A percentile compares a stretch with the other conserved stretches of the same genome.
These are phyloP conservation scores for Taphrina confusa DNA, from an alignment of 1,139 yeast genomes.

Conservation along the genomic window DNA sequence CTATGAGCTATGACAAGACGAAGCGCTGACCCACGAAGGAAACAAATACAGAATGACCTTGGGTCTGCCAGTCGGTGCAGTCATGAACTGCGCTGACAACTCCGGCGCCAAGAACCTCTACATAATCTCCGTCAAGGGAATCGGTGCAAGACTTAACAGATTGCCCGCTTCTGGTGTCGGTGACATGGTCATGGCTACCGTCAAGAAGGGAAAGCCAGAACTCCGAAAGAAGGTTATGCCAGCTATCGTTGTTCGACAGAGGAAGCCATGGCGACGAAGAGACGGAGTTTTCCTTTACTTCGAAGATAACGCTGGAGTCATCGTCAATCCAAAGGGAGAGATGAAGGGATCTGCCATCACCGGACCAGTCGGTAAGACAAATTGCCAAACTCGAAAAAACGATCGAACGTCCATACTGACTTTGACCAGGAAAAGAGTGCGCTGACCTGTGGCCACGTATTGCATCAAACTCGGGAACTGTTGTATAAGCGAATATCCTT, in stretches of 20 bases:
- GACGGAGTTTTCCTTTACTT: constrained; percentile 99
- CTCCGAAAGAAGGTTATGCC: constrained; percentile 99
- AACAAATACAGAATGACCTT: constrained; percentile 99
- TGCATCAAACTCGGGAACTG: constrained; percentile 99
- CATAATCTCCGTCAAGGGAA: constrained; percentile 98
- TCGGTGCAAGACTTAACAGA: constrained; percentile 99
- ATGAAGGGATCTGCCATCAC: constrained; percentile 99
- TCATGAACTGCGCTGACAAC: constrained; percentile 99
- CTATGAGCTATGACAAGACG: not conserved
- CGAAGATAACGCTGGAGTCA: constrained; percentile 99
- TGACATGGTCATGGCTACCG: constrained; percentile 74
- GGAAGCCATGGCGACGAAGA: constrained; percentile 99
- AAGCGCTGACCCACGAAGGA: constrained; percentile 52
- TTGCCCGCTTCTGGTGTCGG: constrained; percentile 99
- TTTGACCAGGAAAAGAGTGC: constrained; percentile 60
- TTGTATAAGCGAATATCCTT: constrained; percentile 63
- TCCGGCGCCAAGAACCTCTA: constrained; percentile 97
- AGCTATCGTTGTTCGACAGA: constrained; percentile 98
- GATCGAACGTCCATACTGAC: too few species aligned
- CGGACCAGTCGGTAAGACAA: constrained; percentile 95
- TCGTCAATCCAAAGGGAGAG: constrained; percentile 99
- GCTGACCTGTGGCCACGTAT: constrained; percentile 99
- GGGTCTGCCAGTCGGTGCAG: constrained; percentile 99
- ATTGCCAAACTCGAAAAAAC: not conserved
- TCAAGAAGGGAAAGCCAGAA: constrained; percentile 99